These are phyloP conservation scores for Termitomyces sp. DNA, from an alignment of 768 basidiomycete genomes.

Conservation along the genomic window DNA sequence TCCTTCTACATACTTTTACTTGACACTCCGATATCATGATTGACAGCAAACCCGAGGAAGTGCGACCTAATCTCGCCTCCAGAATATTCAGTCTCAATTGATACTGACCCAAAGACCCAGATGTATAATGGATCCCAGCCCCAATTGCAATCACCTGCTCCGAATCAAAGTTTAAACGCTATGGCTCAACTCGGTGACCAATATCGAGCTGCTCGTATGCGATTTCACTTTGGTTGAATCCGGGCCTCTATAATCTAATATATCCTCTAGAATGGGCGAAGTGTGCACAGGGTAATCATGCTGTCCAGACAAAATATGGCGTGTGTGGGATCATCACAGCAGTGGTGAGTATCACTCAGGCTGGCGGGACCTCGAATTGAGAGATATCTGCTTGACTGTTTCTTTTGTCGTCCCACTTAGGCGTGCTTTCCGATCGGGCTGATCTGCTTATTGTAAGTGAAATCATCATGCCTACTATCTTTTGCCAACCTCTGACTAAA, in stretches of 20 bases:
- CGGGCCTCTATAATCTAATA: not conserved
- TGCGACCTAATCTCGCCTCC: too few relatives aligned
- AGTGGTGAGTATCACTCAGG: slow-evolving; percentile 9
- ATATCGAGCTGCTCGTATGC: slow-evolving; percentile 14
- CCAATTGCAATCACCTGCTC: not conserved
- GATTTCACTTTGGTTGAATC: not conserved
- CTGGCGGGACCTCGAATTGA: not conserved
- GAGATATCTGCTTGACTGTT: not conserved
- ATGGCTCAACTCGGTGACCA: slow-evolving; percentile 12
- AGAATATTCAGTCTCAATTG: too few relatives aligned
- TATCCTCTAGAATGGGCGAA: slow-evolving; percentile 9
- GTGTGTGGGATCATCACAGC: slow-evolving; percentile 15
- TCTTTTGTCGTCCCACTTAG: slow-evolving; percentile 2
- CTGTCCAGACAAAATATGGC: slow-evolving; percentile 11
- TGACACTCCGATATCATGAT: too few relatives aligned
- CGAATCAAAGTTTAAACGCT: not conserved
- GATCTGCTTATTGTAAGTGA: slow-evolving; percentile 14
- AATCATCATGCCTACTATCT: not conserved
- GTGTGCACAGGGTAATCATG: slow-evolving; percentile 14
- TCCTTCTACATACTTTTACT: too few relatives aligned
- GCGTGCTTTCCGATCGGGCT: slow-evolving; percentile 15
- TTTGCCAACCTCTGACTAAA: not conserved
- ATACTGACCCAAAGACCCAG: too few relatives aligned
- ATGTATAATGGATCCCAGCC: too few relatives aligned
- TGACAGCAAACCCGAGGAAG: too few relatives aligned